Evolutionary conservation across 345 rosid species (phyloP).

Genomic region (Citrus mangshanensis): DNA sequence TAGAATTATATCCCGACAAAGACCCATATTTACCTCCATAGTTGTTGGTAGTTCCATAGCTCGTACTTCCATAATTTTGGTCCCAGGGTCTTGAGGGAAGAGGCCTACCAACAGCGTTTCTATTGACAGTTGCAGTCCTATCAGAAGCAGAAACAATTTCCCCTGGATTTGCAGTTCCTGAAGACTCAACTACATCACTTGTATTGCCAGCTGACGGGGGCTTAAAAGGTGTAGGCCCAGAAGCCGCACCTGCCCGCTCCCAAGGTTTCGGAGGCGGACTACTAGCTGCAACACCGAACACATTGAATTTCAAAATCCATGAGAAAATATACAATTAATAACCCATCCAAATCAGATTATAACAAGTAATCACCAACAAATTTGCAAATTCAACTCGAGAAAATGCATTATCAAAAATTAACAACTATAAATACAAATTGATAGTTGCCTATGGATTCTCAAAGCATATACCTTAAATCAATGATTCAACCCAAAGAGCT

Average conservation of each 20-base stretch:
- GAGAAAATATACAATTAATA: not conserved
- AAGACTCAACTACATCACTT: slow-evolving; percentile 51
- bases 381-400: not conserved
- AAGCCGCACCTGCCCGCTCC: slow-evolving; percentile 12
- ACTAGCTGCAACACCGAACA: slow-evolving; percentile 9
- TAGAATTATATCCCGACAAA: not conserved
- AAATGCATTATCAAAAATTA: not conserved
- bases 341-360: not conserved
- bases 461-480: not conserved
- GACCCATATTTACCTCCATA: slow-evolving; percentile 39
- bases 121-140: slow-evolving; percentile 42
- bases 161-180: slow-evolving; percentile 90
- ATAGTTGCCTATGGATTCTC: not conserved
- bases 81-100: slow-evolving; percentile 90
- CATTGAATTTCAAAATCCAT: not conserved
- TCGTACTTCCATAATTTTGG: slow-evolving; percentile 51
- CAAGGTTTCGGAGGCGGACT: slow-evolving; percentile 24
- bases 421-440: not conserved
- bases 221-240: slow-evolving; percentile 19
- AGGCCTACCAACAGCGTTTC: slow-evolving; percentile 59
- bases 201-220: slow-evolving; percentile 24
- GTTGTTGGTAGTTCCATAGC: slow-evolving; percentile 7
- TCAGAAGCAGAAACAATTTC: slow-evolving; percentile 58
- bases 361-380: not conserved
- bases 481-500: not conserved